Conservation (phyloP, 2,329 filamentous ascomycete genomes). For the Ophidiomyces ophidiicola region DNA sequence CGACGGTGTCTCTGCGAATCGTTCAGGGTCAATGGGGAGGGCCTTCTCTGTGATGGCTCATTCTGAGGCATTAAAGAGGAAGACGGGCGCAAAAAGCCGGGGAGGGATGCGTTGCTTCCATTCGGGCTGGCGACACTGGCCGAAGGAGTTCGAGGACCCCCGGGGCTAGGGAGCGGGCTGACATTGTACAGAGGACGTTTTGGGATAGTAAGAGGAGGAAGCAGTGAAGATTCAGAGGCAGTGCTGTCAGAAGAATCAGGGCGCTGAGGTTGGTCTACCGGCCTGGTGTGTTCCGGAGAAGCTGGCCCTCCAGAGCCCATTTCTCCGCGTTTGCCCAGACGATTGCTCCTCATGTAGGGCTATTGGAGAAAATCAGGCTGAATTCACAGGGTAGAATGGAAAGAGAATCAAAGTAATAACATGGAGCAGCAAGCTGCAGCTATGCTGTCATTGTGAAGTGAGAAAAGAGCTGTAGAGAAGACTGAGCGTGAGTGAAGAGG, state of each 20-base stretch:
- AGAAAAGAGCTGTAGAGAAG: not conserved
- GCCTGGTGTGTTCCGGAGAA: constrained; percentile 13
- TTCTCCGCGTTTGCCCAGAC: constrained; percentile 12
- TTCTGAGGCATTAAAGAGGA: constrained; percentile 30
- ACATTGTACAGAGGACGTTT: constrained; percentile 29
- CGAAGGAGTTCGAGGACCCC: constrained; percentile 22
- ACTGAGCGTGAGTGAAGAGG: not conserved
- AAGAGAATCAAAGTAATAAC: not conserved
- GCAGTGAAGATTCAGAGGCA: constrained; percentile 35
- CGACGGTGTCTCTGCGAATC: constrained; percentile 33
- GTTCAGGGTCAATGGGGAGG: constrained; percentile 27
- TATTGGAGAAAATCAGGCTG: not conserved
- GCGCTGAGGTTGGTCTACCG: constrained; percentile 24
- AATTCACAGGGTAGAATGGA: not conserved
- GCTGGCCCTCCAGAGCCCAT: constrained; percentile 16
- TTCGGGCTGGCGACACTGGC: constrained; percentile 20
- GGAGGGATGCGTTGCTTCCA: constrained; percentile 26
- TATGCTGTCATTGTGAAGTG: not conserved
- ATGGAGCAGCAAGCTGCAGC: not conserved
- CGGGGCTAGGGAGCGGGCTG: constrained; percentile 21
- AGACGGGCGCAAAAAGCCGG: constrained; percentile 26
- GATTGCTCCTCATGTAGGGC: constrained; percentile 10
- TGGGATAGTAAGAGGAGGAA: constrained; percentile 32
- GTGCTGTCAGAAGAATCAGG: constrained; percentile 37
- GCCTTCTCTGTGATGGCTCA: constrained; percentile 25